Conservation (phyloP, 1,284 basidiomycete genomes). For the Porogramme epimiltina region DNA sequence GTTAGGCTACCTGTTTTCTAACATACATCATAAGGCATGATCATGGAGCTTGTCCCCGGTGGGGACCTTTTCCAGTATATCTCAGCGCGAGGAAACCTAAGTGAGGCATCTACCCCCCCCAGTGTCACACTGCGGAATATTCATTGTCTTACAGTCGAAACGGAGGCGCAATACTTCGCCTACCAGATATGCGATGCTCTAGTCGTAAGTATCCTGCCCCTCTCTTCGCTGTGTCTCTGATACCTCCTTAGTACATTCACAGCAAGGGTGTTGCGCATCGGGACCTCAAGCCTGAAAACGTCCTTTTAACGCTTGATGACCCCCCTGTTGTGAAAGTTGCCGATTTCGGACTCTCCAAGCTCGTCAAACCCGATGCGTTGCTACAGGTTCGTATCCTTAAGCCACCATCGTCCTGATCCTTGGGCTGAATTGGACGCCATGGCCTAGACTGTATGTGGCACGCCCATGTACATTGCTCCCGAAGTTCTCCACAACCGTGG, state of each 20-base stretch:
- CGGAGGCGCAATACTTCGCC: constrained; percentile 58
- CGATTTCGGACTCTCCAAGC: constrained; percentile 92
- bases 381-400: constrained; percentile 49
- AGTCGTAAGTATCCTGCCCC: constrained; percentile 42
- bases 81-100: no score
- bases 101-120: no score
- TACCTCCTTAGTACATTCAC: constrained; percentile 66
- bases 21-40: no score
- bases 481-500: neutral
- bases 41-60: no score
- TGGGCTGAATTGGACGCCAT: no score
- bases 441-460: constrained; percentile 1
- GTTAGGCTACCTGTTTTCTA: no score
- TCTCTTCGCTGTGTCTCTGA: neutral
- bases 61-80: no score
- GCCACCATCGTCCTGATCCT: neutral
- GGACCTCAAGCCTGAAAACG: constrained; percentile 91
- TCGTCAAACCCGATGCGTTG: constrained; percentile 73
- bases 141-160: no score
- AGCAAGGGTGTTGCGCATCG: constrained; percentile 78
- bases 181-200: constrained; percentile 76
- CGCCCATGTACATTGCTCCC: neutral
- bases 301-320: constrained; percentile 68
- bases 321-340: constrained; percentile 81
- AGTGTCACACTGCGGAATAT: no score